phyloP scores from a whole-genome alignment of 352 stramenopile genomes.

The Thalassiosira ordinaria region DNA sequence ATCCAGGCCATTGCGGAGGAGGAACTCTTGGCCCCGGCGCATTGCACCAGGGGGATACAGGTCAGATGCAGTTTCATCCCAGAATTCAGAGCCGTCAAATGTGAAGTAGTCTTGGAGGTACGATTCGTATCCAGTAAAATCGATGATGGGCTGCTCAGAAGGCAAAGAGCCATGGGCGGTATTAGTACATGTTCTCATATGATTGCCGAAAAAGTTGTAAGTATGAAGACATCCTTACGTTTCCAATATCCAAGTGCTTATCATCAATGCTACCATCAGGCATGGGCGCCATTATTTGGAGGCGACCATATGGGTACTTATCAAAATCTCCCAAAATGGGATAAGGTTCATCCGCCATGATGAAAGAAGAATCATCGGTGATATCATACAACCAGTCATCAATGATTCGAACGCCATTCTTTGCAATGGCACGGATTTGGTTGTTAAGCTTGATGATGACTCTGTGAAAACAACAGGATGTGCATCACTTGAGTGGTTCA shows the following conservation, averaged over 20 bases:
- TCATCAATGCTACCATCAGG: slow-evolving; percentile 21
- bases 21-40: slow-evolving; percentile 35
- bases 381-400: slow-evolving; percentile 37
- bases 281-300: slow-evolving; percentile 11
- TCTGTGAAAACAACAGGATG: too few relatives aligned
- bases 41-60: slow-evolving; percentile 25
- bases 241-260: slow-evolving; percentile 42
- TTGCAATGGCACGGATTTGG: slow-evolving; percentile 33
- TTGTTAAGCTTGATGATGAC: slow-evolving; percentile 25
- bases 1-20: slow-evolving; percentile 42
- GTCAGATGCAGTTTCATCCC: slow-evolving; percentile 47
- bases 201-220: too few relatives aligned
- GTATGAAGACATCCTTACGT: too few relatives aligned
- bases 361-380: slow-evolving; percentile 2
- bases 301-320: slow-evolving; percentile 35
- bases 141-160: slow-evolving; percentile 21
- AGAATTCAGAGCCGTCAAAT: slow-evolving; percentile 48
- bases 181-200: too few relatives aligned
- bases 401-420: slow-evolving; percentile 46
- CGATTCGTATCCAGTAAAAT: slow-evolving; percentile 58
- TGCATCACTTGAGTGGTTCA: too few relatives aligned
- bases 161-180: neutral
- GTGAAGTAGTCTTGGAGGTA: slow-evolving; percentile 47
- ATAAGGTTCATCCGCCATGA: slow-evolving; percentile 28
- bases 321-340: slow-evolving; percentile 35